Evolutionary conservation across 1,139 yeast genomes (phyloP), one percentile per base, ranked within the genome.

Genomic region (Diutina mesorugosa): DNA sequence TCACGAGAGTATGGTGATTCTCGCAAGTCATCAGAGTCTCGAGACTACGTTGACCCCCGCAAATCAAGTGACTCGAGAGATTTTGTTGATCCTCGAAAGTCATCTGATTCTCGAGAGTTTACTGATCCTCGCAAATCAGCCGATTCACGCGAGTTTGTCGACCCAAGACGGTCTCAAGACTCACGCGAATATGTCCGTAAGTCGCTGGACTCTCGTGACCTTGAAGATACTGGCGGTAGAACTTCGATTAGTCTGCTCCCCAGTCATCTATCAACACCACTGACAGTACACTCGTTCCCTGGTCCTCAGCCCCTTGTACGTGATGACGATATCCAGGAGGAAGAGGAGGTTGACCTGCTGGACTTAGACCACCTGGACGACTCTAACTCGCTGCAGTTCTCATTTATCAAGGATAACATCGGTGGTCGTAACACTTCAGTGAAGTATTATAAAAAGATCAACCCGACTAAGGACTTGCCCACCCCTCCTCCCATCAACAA

Each of bases 401-500:
- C 87, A 0, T 84, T 84, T 63, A 84, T 82, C 53, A 72, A 76
- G 57, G 83, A 79, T 58, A 69, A 70, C 56, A 72, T 72, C 16
- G 80, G 81, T 28, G 88, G 87, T 2, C 68, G 88, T 62, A 83
- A 83, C 59, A 76, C 84, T 0, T 83, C 87, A 0, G 79, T 83
- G 10, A 81, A 83, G 62, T 84, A 83, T 63, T 83, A 84, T 61
- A 80, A 80, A 59, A 78, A 71, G 1, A 56, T 69, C 64, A 56
- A 16, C 14, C 63, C 18, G 65, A 7, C 16, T 2, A 45, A 53
- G 29, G 50, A 28, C 7, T 9, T 28, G 9, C 45, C 45, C 2
- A 30, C 53, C 2, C 45, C 53, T 6, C 29, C 45, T 2, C 45
- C 32, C 8, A 38, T 32, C 45, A 32, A 26, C 45, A 50, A 50